A percentile compares a stretch with the other conserved stretches of the same genome.
Conservation (phyloP, 1,284 basidiomycete genomes). For the Inonotus obliquus region DNA sequence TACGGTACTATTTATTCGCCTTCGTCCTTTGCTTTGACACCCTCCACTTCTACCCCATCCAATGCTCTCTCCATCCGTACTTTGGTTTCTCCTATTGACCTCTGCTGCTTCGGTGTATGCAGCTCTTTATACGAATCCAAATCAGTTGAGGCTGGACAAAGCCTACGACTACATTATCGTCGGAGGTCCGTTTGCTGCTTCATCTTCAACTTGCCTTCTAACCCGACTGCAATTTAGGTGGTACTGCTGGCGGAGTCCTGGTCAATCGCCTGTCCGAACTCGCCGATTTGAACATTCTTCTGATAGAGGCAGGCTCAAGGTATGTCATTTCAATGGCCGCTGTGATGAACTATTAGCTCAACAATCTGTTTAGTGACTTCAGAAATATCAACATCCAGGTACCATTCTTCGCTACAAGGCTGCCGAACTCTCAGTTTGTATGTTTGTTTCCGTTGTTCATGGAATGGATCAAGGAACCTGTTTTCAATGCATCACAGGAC, state of each 20-base stretch:
- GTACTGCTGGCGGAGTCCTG: not conserved
- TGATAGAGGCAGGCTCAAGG: not conserved
- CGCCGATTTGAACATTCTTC: not conserved
- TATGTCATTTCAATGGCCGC: not conserved
- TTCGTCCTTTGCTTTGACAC: too few species aligned
- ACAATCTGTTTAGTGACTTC: slow-evolving; percentile 22
- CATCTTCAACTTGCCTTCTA: not conserved
- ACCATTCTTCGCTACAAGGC: not conserved
- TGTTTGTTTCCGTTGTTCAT: not conserved
- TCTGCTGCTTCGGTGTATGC: not conserved
- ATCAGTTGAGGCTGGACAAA: not conserved
- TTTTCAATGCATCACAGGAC: slow-evolving; percentile 22
- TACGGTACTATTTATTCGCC: too few species aligned
- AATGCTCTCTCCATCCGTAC: too few species aligned
- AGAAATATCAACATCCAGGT: slow-evolving; percentile 22
- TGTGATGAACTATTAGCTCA: not conserved
- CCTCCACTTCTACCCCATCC: too few species aligned
- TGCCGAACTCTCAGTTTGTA: slow-evolving; percentile 6
- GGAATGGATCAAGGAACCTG: too few species aligned
- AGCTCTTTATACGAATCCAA: not conserved
- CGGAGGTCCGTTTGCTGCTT: slow-evolving; percentile 14
- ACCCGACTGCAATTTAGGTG: not conserved
- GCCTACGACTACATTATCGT: slow-evolving; percentile 21
- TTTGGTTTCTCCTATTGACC: not conserved
- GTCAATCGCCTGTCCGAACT: not conserved